Percentiles rank a stretch among this genome's conserved stretches.
These are phyloP conservation scores for Fusarium decemcellulare DNA, from an alignment of 2,329 filamentous ascomycete genomes.

Conservation along the genomic window DNA sequence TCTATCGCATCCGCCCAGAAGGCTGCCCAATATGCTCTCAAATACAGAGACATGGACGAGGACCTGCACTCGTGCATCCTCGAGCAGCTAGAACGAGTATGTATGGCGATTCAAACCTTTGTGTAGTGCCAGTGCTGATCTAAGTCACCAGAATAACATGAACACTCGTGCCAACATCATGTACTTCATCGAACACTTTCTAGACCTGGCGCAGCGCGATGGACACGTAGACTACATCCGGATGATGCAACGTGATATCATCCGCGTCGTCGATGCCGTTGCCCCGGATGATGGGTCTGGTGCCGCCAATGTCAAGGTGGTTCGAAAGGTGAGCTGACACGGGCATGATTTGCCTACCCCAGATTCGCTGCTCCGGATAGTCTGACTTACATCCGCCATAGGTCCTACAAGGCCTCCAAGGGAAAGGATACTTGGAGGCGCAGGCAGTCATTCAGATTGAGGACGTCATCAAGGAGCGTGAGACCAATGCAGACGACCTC, in stretches of 20 bases:
- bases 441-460: conserved; percentile 86
- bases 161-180: conserved; percentile 98
- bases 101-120: conserved; percentile 8
- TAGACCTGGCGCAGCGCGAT: conserved; percentile 85
- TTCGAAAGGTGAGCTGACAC: conserved; percentile 75
- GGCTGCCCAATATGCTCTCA: conserved; percentile 94
- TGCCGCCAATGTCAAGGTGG: conserved; percentile 93
- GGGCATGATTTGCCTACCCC: not conserved
- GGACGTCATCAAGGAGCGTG: conserved; percentile 84
- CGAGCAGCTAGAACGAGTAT: conserved; percentile 89
- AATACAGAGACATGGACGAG: conserved; percentile 94
- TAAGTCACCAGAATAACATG: conserved; percentile 81
- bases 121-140: conserved; percentile 19
- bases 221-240: conserved; percentile 85
- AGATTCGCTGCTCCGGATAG: not conserved
- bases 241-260: conserved; percentile 96
- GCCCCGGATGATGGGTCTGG: conserved; percentile 89
- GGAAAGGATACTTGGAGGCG: conserved; percentile 79
- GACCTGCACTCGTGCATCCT: conserved; percentile 97
- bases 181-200: conserved; percentile 97
- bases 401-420: conserved; percentile 79
- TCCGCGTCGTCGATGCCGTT: conserved; percentile 92
- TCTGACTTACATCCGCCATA: conserved; percentile 48
- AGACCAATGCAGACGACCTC: conserved; percentile 72
- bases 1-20: conserved; percentile 91